A percentile compares a stretch with the other conserved stretches of the same genome.
phyloP scores from a whole-genome alignment of 495 filamentous ascomycete genomes.

The Hypomontagnella monticulosa region DNA sequence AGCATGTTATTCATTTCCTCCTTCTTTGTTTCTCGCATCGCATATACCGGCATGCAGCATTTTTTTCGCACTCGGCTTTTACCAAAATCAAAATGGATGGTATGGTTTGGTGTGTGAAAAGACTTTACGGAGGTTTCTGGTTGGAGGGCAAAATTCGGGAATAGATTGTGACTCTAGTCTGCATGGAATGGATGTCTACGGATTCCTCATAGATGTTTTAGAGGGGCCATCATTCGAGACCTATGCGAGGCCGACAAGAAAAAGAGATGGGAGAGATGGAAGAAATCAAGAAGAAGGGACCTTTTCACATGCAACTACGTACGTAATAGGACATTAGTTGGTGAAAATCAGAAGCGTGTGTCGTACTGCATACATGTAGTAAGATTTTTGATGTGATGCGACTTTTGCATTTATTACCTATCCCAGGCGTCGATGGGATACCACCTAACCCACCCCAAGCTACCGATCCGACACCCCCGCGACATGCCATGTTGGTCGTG shows the following conservation, averaged over 20 bases:
- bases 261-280: conserved; percentile 10
- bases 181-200: conserved; percentile 40
- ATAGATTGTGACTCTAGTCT: conserved; percentile 47
- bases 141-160: conserved; percentile 41
- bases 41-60: conserved; percentile 43
- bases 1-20: conserved; percentile 34
- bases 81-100: conserved; percentile 40
- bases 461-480: conserved; percentile 43
- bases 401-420: conserved; percentile 34
- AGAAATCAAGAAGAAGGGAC: conserved; percentile 26
- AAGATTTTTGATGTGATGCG: conserved; percentile 40
- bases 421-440: conserved; percentile 37
- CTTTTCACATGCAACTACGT: conserved; percentile 41
- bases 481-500: conserved; percentile 28
- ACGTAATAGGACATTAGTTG: conserved; percentile 35
- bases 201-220: conserved; percentile 46
- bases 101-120: conserved; percentile 25
- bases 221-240: conserved; percentile 42
- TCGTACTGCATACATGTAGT: conserved; percentile 42
- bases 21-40: conserved; percentile 35
- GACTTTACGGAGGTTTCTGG: conserved; percentile 33
- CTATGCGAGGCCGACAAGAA: conserved; percentile 35
- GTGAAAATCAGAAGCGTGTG: conserved; percentile 14
- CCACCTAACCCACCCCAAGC: conserved; percentile 33
- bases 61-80: conserved; percentile 32